Conservation (phyloP, 345 rosid genomes). For the Populus alba region DNA sequence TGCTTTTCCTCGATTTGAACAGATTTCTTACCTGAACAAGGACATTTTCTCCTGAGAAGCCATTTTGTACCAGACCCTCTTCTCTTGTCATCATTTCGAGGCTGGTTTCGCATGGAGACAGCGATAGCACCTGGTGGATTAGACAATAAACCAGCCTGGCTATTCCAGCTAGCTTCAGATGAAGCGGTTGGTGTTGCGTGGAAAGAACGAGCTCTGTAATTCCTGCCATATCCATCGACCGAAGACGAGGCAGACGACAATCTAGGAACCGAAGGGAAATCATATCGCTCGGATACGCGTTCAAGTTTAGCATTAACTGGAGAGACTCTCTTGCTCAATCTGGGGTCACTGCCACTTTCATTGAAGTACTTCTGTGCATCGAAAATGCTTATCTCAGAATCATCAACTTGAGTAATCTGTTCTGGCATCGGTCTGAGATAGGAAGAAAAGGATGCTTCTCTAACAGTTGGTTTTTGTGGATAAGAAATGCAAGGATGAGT, state of each 20-base stretch:
- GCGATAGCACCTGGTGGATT: slow-evolving; percentile 58
- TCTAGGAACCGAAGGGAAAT: slow-evolving; percentile 34
- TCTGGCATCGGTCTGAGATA: slow-evolving; percentile 16
- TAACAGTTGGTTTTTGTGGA: slow-evolving; percentile 1
- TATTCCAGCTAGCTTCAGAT: slow-evolving; percentile 91
- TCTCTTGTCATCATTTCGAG: slow-evolving; percentile 16
- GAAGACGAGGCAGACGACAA: slow-evolving; percentile 57
- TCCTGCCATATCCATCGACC: slow-evolving; percentile 43
- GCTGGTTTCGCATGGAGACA: slow-evolving; percentile 37
- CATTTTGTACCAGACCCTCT: slow-evolving; percentile 32
- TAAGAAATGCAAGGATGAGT: slow-evolving; percentile 10
- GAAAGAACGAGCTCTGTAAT: slow-evolving; percentile 42
- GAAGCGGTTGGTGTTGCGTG: slow-evolving; percentile 64
- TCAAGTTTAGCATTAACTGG: slow-evolving; percentile 28
- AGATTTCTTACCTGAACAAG: slow-evolving; percentile 57
- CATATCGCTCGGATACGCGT: slow-evolving; percentile 21
- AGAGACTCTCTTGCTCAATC: slow-evolving; percentile 35
- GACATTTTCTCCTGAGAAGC: slow-evolving; percentile 62
- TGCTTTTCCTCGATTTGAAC: slow-evolving; percentile 59
- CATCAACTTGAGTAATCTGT: slow-evolving; percentile 29
- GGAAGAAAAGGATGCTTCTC: slow-evolving; percentile 20
- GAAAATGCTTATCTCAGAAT: slow-evolving; percentile 64
- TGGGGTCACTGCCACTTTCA: slow-evolving; percentile 31
- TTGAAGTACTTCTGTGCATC: slow-evolving; percentile 71
- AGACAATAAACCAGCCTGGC: slow-evolving; percentile 66